Evolutionary conservation across 352 stramenopile genomes (phyloP).

Genomic region (Phytophthora constricta): DNA sequence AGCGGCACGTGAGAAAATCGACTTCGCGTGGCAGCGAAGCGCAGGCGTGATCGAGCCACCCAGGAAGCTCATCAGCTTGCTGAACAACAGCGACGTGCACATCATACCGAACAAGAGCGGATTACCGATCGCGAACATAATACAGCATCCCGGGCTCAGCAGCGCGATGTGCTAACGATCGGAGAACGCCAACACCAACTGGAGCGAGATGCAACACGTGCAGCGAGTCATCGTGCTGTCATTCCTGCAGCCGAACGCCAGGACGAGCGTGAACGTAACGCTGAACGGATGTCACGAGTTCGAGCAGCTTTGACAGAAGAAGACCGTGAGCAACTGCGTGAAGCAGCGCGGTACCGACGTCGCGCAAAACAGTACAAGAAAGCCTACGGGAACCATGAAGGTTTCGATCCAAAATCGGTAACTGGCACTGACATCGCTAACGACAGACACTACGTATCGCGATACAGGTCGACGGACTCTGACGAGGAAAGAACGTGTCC

Average conservation of each 20-base stretch:
- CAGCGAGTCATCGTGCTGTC: background rate
- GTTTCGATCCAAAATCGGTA: background rate
- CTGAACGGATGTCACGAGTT: background rate
- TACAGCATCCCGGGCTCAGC: no score
- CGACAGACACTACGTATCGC: background rate
- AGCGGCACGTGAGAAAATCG: background rate
- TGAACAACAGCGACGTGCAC: background rate
- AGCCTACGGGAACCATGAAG: background rate
- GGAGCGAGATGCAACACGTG: background rate
- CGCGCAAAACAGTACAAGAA: background rate
- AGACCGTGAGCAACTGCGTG: background rate
- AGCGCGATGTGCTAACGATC: no score
- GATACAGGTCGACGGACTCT: background rate
- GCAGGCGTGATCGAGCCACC: background rate
- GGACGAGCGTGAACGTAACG: background rate
- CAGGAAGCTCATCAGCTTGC: background rate
- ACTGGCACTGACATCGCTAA: background rate
- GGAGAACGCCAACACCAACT: background rate
- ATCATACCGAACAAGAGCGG: no score
- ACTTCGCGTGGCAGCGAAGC: background rate
- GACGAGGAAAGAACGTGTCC: background rate
- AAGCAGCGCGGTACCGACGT: background rate
- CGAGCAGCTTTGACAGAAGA: background rate
- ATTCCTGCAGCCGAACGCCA: background rate
- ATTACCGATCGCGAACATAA: no score